Evolutionary conservation across 2,329 filamentous ascomycete species (phyloP).

Genomic region (Alternaria triticina): DNA sequence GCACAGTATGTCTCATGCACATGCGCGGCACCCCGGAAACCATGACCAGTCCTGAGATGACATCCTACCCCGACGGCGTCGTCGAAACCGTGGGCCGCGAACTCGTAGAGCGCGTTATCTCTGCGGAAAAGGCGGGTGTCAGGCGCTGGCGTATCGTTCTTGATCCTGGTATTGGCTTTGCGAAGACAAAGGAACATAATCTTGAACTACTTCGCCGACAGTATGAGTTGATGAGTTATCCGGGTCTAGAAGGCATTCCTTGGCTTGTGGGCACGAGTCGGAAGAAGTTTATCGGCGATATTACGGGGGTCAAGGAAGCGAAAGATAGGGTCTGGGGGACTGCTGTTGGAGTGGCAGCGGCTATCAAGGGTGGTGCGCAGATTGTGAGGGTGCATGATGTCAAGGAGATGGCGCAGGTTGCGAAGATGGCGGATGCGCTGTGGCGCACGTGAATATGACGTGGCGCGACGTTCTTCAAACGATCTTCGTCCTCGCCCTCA

Average conservation of each 20-base stretch:
- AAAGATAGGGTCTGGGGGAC: conserved; percentile 81
- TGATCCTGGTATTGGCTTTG: conserved; percentile 93
- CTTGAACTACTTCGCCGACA: conserved; percentile 76
- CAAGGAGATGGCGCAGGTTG: conserved; percentile 81
- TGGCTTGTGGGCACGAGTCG: conserved; percentile 91
- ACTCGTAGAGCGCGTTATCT: conserved; percentile 71
- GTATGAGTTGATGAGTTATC: conserved; percentile 58
- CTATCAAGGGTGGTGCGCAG: conserved; percentile 86
- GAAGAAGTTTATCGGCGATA: conserved; percentile 84
- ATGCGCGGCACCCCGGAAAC: conserved; percentile 87
- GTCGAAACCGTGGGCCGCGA: conserved; percentile 70
- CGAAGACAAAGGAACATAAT: conserved; percentile 83
- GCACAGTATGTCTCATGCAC: conserved; percentile 86
- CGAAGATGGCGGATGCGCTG: conserved; percentile 90
- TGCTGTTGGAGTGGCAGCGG: conserved; percentile 83
- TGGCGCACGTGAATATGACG: conserved; percentile 60
- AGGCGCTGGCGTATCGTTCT: conserved; percentile 93
- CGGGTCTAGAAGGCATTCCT: conserved; percentile 71
- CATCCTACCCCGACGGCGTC: conserved; percentile 70
- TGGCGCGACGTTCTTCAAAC: not conserved
- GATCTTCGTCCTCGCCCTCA: not conserved
- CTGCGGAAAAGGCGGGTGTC: conserved; percentile 81
- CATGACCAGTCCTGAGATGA: conserved; percentile 67
- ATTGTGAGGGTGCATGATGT: conserved; percentile 93
- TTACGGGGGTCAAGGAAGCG: conserved; percentile 77